Evolutionary conservation across 2,329 filamentous ascomycete genomes (phyloP).

Genomic region (Emergomyces africanus): DNA sequence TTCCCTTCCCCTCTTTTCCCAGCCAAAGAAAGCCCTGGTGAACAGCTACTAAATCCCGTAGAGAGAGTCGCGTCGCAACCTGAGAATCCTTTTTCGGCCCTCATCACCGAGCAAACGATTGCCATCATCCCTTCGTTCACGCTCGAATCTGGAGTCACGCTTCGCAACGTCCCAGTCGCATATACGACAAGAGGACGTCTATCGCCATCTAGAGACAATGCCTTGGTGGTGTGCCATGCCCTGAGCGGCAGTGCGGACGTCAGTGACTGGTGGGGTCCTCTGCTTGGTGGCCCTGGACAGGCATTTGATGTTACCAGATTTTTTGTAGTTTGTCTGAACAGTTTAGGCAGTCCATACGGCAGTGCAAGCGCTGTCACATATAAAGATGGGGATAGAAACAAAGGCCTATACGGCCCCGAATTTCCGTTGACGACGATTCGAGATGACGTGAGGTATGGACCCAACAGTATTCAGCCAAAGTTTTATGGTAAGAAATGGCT

Average conservation of each 20-base stretch:
- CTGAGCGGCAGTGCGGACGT: conserved; percentile 44
- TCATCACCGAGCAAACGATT: conserved; percentile 82
- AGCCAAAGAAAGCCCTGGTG: conserved; percentile 2
- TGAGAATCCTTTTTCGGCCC: conserved; percentile 77
- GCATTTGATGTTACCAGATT: conserved; percentile 42
- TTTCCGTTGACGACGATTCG: conserved; percentile 91
- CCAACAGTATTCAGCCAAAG: not conserved
- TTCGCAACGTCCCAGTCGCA: conserved; percentile 59
- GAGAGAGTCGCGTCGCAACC: conserved; percentile 50
- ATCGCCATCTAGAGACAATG: conserved; percentile 46
- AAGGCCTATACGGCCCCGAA: conserved; percentile 80
- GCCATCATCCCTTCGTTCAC: conserved; percentile 80
- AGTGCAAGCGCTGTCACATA: conserved; percentile 52
- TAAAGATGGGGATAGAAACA: conserved; percentile 63
- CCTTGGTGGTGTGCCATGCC: conserved; percentile 47
- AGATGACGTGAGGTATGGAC: conserved; percentile 77
- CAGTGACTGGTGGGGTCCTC: conserved; percentile 44
- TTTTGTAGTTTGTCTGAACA: conserved; percentile 43
- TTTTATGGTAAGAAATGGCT: not conserved
- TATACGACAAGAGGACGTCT: conserved; percentile 51
- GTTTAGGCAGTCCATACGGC: conserved; percentile 43
- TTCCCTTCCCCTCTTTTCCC: conserved; percentile 4
- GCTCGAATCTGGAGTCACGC: conserved; percentile 77
- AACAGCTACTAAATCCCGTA: conserved; percentile 43
- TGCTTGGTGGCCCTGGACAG: conserved; percentile 40